Base-by-base conservation (phyloP, 2,329 filamentous ascomycete species). In the Grosmannia clavigera region DNA sequence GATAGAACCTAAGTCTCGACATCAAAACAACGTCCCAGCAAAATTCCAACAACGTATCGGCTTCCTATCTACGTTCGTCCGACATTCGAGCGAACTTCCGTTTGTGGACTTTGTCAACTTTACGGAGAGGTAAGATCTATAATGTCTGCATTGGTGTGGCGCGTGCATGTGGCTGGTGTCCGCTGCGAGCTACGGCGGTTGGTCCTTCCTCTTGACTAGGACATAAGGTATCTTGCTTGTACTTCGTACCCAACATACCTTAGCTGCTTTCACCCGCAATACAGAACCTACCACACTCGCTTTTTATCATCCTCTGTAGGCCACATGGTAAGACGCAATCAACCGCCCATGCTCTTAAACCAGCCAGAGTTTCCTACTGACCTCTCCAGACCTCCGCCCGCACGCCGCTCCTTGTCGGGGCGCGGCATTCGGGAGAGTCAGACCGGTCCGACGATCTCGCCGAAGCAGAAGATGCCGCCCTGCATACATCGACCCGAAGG, bases 321-420 rank as follows among this genome's bases (percentile, higher is more conserved):
- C 43, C 53, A 51, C n/a, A 63, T 63, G 62, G 62, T 63, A 38
- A 60, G 58, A 11, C 14, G 14, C 1, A 12, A 1, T 6, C 16
- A n/a, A n/a, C 40, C 19, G 27, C n/a, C 25, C 19, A 9, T 56
- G 3, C 43, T 9, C 40, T 14, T 11, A 1, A 4, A 48, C 25
- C 2, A 6, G 5, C 29, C 57, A 52, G 16, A 2, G 14, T 9
- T 12, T 27, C 22, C 14, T 50, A n/a, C 59, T 62, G 55, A 62
- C 58, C 19, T 2, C 25, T 16, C 27, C 62, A 76, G 72, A 63
- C 71, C 58, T 73, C 74, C 61, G 75, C 76, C 65, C 70, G 70
- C 61, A 74, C 72, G 56, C 77, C 77, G 61, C 74, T 79, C 63
- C 70, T 79, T 58, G 64, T 70, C 60, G 63, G 66, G 61, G 65